Percentiles rank a stretch among this genome's conserved stretches.
Evolutionary conservation across 768 basidiomycete species (phyloP).

Genomic region (Auriscalpium orientale): DNA sequence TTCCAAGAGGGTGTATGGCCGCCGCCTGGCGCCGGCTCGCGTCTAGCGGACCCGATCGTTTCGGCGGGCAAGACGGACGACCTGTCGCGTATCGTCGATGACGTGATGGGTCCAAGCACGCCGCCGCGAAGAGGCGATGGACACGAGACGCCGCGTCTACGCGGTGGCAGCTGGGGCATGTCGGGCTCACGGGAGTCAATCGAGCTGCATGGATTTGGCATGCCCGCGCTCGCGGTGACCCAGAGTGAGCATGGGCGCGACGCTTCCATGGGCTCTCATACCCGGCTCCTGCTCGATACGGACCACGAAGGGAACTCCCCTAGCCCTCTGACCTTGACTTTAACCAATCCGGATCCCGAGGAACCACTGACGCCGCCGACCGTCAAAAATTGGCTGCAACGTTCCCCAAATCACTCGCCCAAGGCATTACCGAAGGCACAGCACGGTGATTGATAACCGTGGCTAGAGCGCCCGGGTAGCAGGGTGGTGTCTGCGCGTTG

Average conservation of each 20-base stretch:
- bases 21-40: slow-evolving; percentile 2
- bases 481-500: no score
- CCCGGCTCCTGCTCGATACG: background rate
- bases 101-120: slow-evolving; percentile 8
- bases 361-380: background rate
- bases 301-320: background rate
- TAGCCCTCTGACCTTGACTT: background rate
- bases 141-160: background rate
- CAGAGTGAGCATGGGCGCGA: background rate
- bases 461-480: no score
- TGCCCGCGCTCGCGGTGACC: background rate
- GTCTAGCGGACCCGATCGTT: slow-evolving; percentile 9
- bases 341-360: slow-evolving; percentile 1
- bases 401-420: background rate
- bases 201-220: background rate
- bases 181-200: background rate
- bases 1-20: slow-evolving; percentile 16
- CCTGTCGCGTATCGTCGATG: slow-evolving; percentile 7
- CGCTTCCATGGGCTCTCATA: background rate
- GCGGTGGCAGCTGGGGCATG: background rate
- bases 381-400: background rate
- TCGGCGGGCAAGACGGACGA: slow-evolving; percentile 1
- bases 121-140: no score
- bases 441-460: no score
- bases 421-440: no score